These are phyloP conservation scores for Haplographium delicatum DNA, from an alignment of 495 filamentous ascomycete genomes.

Conservation along the genomic window DNA sequence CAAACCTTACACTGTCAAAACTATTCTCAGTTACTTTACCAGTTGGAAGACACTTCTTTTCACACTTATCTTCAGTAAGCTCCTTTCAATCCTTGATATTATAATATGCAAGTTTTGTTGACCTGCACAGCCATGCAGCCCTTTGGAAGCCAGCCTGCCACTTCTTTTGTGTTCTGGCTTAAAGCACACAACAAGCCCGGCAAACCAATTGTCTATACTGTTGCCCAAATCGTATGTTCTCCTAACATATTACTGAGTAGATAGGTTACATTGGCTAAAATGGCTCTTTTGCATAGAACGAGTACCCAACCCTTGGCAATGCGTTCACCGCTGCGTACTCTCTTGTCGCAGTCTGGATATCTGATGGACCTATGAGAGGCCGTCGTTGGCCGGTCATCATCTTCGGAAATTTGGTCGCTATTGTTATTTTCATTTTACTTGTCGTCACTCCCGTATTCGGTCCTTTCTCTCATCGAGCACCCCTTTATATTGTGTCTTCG, in stretches of 20 bases:
- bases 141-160: conserved; percentile 8
- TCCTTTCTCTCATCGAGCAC: conserved; percentile 19
- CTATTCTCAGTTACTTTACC: conserved; percentile 7
- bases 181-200: conserved; percentile 19
- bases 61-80: conserved; percentile 17
- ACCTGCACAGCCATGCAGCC: conserved; percentile 14
- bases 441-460: conserved; percentile 17
- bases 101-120: not conserved
- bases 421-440: conserved; percentile 23
- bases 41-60: conserved; percentile 20
- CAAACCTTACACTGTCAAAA: conserved; percentile 13
- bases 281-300: conserved; percentile 3
- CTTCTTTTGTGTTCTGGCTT: conserved; percentile 19
- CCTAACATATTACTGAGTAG: not conserved
- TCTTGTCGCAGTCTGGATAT: conserved; percentile 19
- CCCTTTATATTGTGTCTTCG: conserved; percentile 14
- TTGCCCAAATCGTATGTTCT: conserved; percentile 14
- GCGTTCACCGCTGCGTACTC: conserved; percentile 16
- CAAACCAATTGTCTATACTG: conserved; percentile 7
- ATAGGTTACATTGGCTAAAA: not conserved
- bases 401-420: conserved; percentile 23
- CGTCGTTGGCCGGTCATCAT: conserved; percentile 24
- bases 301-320: conserved; percentile 16
- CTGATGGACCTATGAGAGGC: conserved; percentile 16
- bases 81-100: not conserved